A percentile compares a stretch with the other conserved stretches of the same genome.
Conservation (phyloP, 495 filamentous ascomycete species). For the Haplographium delicatum region DNA sequence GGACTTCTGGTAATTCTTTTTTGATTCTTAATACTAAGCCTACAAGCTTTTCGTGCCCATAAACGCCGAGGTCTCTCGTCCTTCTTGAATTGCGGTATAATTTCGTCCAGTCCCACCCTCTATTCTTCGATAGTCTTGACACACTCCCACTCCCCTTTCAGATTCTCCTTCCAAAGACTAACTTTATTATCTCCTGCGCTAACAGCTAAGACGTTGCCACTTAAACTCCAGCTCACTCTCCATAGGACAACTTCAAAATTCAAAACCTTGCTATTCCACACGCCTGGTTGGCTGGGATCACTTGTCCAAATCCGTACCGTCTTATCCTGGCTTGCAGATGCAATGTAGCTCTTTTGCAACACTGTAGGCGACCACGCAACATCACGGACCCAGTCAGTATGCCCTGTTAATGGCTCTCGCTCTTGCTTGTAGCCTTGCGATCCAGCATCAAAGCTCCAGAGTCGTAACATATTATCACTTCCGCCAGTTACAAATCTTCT, state of each 20-base stretch:
- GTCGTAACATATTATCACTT: conserved; percentile 84
- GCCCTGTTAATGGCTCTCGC: conserved; percentile 58
- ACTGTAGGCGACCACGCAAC: conserved; percentile 95
- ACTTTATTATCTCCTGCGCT: conserved; percentile 96
- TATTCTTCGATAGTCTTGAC: conserved; percentile 96
- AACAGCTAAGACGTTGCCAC: conserved; percentile 94
- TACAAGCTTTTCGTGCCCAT: conserved; percentile 12
- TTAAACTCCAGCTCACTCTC: conserved; percentile 96
- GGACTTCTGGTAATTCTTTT: not conserved
- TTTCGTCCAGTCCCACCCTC: conserved; percentile 1
- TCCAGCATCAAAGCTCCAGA: conserved; percentile 62
- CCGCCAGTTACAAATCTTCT: conserved; percentile 90
- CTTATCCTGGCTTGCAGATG: conserved; percentile 90
- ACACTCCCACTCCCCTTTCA: conserved; percentile 82
- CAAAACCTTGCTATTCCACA: conserved; percentile 80
- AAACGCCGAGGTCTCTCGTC: conserved; percentile 3
- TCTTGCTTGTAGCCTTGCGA: conserved; percentile 47
- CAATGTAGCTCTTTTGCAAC: conserved; percentile 91
- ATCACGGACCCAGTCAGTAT: conserved; percentile 96
- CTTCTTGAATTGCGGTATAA: not conserved
- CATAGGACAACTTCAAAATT: conserved; percentile 86
- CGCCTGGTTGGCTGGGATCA: conserved; percentile 49
- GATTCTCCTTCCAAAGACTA: conserved; percentile 79
- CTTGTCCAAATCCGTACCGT: conserved; percentile 96
- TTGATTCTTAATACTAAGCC: conserved; percentile 5